Base-by-base conservation (phyloP, 75 land plant genomes). In the Cunninghamia lanceolata region DNA sequence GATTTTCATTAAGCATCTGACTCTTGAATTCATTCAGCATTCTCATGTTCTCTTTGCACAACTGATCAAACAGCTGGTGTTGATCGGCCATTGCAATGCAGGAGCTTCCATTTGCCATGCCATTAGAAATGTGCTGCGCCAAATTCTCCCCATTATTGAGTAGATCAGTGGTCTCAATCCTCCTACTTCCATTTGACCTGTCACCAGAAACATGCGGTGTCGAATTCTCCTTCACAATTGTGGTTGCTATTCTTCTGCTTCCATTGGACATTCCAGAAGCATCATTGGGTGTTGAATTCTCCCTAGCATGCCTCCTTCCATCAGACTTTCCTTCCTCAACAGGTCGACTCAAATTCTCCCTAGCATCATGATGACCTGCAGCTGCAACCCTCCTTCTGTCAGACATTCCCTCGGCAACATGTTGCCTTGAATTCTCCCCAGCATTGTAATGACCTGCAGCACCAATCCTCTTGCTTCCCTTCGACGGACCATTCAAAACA, bases 401-500 rank as follows among this genome's bases (percentile, higher is more conserved):
- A 35, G 5, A 34, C 16, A 53, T 0, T 17, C 19, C 4, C 3
- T 53, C 4, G 3, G 19, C 3, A 53, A 53, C 19, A 0, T 17
- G 6, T 0, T 15, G n/a, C 19, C 38, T 4, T 38, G 83, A 43
- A 45, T 45, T 9, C 19, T 36, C 28, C 25, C 79, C 6, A 11
- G 36, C 10, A 30, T 82, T 39, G 38, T 7, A 35, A 6, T 32
- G 70, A 39, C 38, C 43, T 84, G 66, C 16, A 56, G 75, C 25
- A 56, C 70, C 85, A 84, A 59, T 4, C 59, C 19, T 71, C 68
- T 84, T 71, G 73, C 59, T 34, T 84, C 85, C 36, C 54, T 16
- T 54, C n/a, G n/a, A n/a, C n/a, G n/a, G n/a, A n/a, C n/a, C 73
- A 68, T 63, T 84, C 85, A 54, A 56, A 54, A 28, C 59, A 32